Evolutionary conservation across 768 basidiomycete species (phyloP), one percentile per base, ranked within the genome.

Genomic region (Lentinula guzmanii): DNA sequence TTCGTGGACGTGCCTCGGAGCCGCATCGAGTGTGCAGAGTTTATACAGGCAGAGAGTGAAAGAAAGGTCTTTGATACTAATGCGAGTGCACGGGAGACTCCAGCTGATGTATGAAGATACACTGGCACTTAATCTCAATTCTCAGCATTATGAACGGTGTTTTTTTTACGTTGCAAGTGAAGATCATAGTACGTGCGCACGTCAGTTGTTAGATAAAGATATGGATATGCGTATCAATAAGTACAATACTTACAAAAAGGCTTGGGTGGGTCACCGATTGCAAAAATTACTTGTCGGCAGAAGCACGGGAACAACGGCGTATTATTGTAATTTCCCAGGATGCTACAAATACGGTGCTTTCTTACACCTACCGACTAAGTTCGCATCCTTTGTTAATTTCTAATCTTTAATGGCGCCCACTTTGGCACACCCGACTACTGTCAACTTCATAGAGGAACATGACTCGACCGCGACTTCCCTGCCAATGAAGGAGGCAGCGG

Each of bases 1-100:
- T 68, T 87, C 67, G 79, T 89, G 16, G 84, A 89, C 68, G 77
- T 86, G 46, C 74, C 83, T 64, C 88, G 86, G 73, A 87, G 87
- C 65, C 77, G 81, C 42, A 62, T 71, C 3, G 87, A 89, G 64
- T 89, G 87, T 68, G 80, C 83, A 15, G 81, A 76, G 52, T 90
- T 89, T 68, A 67, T 88, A 0, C 67, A 65, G 37, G 86, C 86
- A 8, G 87, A 88, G 71, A 76, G 74, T 24, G 67, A 68, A 56
- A 70, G 74, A 24, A 70, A 78, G 41, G 79, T 74, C 28, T 71
- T 71, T 33, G 65, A 69, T 50, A 59, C 64, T 16, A 61, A 60
- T n/a, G 62, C 65, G 10, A 67, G 65, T 37, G 63, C 68, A 67
- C 66, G 1, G 66, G 64, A 15, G 69, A 69, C 51, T 8, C 48